phyloP scores from a whole-genome alignment of 768 basidiomycete genomes.

The Mycena floridula region DNA sequence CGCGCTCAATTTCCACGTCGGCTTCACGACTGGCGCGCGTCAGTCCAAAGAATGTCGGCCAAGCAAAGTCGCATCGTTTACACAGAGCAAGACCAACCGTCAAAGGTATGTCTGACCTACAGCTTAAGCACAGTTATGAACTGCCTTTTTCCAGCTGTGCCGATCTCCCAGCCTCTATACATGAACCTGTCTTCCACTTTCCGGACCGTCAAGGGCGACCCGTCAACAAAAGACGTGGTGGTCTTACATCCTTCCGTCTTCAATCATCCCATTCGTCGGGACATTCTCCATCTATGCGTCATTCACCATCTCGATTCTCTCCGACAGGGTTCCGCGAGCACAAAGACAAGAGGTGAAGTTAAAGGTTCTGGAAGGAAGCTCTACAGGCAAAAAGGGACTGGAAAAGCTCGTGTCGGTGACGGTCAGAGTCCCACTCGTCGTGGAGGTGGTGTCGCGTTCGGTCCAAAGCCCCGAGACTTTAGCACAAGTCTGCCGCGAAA shows the following conservation, averaged over 20 bases:
- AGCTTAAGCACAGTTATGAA: too few relatives aligned
- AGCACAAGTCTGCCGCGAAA: conserved; percentile 90
- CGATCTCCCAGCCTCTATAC: conserved; percentile 43
- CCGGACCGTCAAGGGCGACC: conserved; percentile 34
- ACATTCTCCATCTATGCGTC: conserved; percentile 90
- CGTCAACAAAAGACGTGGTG: conserved; percentile 41
- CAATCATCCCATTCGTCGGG: conserved; percentile 79
- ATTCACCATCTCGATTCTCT: conserved; percentile 82
- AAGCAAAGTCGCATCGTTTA: too few relatives aligned
- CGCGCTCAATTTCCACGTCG: too few relatives aligned
- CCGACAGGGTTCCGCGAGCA: conserved; percentile 88
- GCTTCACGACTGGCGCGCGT: too few relatives aligned
- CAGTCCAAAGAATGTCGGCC: too few relatives aligned
- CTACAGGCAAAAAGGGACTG: conserved; percentile 86
- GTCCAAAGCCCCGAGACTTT: conserved; percentile 89
- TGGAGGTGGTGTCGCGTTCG: conserved; percentile 91
- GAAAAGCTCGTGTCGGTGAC: conserved; percentile 86
- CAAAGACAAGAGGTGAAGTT: conserved; percentile 90
- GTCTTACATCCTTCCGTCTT: conserved; percentile 80
- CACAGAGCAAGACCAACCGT: too few relatives aligned
- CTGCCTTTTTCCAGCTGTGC: too few relatives aligned
- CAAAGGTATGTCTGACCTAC: too few relatives aligned
- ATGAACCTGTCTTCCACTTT: conserved; percentile 58
- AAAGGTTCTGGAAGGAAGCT: conserved; percentile 87
- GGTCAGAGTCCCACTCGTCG: conserved; percentile 79